A percentile compares a stretch with the other conserved stretches of the same genome.
Conservation (phyloP, 768 basidiomycete genomes). For the Daedaleopsis sinensis region DNA sequence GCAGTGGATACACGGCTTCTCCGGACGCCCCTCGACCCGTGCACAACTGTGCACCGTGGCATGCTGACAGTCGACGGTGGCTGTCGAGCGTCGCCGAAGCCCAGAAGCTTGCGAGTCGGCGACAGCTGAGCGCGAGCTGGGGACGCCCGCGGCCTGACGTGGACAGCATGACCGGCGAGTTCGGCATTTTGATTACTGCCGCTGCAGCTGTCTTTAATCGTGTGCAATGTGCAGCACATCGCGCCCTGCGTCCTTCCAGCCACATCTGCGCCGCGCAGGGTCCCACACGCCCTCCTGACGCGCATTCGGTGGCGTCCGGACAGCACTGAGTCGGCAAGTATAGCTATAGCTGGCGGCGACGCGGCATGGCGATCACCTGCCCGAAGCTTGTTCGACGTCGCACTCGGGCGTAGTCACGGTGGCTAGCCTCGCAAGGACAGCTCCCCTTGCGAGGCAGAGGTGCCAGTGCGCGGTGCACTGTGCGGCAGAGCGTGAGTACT, state of each 20-base stretch:
- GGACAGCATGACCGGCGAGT: conserved; percentile 1
- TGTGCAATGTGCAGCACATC: too few relatives aligned
- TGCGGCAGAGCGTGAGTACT: too few relatives aligned
- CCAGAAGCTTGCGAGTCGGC: too few relatives aligned
- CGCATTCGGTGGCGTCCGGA: background rate
- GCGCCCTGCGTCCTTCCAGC: background rate
- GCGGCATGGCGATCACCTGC: background rate
- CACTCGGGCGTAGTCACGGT: too few relatives aligned
- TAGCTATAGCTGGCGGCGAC: background rate
- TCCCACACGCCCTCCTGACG: background rate
- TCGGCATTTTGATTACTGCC: background rate
- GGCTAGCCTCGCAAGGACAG: background rate
- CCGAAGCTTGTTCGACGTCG: background rate
- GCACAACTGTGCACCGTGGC: background rate
- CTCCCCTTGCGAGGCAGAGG: background rate
- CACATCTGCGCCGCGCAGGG: background rate
- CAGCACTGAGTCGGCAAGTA: background rate
- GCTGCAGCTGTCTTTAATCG: too few relatives aligned
- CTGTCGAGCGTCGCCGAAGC: background rate
- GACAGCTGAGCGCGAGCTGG: background rate
- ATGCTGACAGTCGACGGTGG: too few relatives aligned
- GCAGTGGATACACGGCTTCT: too few relatives aligned
- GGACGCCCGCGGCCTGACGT: background rate
- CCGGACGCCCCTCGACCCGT: too few relatives aligned
- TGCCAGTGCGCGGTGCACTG: too few relatives aligned